Percentiles rank a stretch among this genome's conserved stretches.
phyloP scores from a whole-genome alignment of 768 basidiomycete genomes.

The Clathrus columnatus region DNA sequence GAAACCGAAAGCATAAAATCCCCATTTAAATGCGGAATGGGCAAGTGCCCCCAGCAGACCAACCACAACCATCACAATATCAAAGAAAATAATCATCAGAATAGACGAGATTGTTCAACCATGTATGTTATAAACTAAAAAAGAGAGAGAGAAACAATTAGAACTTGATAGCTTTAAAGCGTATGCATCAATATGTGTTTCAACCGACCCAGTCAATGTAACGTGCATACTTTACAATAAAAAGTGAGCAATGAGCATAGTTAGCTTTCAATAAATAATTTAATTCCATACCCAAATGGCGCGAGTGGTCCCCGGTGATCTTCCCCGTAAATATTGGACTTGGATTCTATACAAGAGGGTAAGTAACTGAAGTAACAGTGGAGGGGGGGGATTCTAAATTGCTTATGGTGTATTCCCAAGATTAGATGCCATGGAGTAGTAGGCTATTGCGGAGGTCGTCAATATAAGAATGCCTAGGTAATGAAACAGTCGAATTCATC shows the following conservation, averaged over 20 bases:
- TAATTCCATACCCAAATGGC: conserved; percentile 35
- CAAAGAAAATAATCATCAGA: conserved; percentile 38
- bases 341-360: conserved; percentile 20
- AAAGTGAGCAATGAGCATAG: not conserved
- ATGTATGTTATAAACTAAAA: conserved; percentile 42
- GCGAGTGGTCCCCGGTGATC: conserved; percentile 20
- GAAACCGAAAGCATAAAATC: conserved; percentile 37
- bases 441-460: conserved; percentile 35
- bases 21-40: conserved; percentile 45
- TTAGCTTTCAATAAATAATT: not conserved
- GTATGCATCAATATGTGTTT: too few species aligned
- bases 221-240: conserved; percentile 37
- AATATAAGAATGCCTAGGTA: conserved; percentile 40
- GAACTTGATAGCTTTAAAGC: too few species aligned
- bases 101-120: conserved; percentile 40
- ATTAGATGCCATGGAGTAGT: conserved; percentile 50
- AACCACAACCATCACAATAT: conserved; percentile 35
- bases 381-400: not conserved
- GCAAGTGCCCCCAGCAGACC: conserved; percentile 45
- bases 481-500: conserved; percentile 40
- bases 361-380: not conserved
- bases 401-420: conserved; percentile 35
- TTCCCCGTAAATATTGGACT: conserved; percentile 30
- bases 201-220: conserved; percentile 40
- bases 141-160: too few species aligned